Base-by-base conservation (phyloP, 2,329 filamentous ascomycete species). In the Cercospora berteroae region DNA sequence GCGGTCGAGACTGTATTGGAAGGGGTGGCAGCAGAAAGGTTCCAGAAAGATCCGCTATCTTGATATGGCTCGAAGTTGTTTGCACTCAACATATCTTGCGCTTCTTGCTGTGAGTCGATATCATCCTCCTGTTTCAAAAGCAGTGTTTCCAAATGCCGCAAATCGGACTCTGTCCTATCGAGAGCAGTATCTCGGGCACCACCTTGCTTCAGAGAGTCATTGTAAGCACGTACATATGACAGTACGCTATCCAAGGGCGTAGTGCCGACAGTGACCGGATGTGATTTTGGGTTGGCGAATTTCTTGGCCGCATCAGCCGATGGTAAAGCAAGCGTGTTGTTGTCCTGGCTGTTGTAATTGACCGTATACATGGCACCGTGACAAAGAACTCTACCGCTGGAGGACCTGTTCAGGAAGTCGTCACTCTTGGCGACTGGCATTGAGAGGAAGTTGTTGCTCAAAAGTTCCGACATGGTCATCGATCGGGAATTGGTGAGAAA, bases 301-400 rank as follows among this genome's bases (percentile, higher is more conserved):
- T 55, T 55, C 50, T 55, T 55, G 18, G 50, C 50, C 20, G 50
- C 50, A 27, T 55, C 20, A 25, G 50, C 50, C 9, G 50, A 55
- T 27, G 18, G 20, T 5, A 25, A 16, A 2, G 20, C 12, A 4
- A 25, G 50, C 9, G 50, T 55, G 6, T 23, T 23, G 50, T 18
- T 27, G 4, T 57, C 27, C 42, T 48, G 29, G 16, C n/a, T 31
- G 23, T 10, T 44, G 13, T 63, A 68, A 8, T 60, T 44, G 18
- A 68, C 67, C 6, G 18, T 29, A 18, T 68, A 66, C 44, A 66
- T 58, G 25, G 67, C 48, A 12, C 63, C 67, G 16, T 68, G 67
- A 29, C 58, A 63, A 13, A 68, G n/a, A 5, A 57, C 29, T 20
- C 56, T 10, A 42, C 25, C 48, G 9, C 55, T 36, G 9, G 50